A percentile compares a stretch with the other conserved stretches of the same genome.
Conservation (phyloP, 2,329 filamentous ascomycete genomes). For the Pseudogymnoascus sp. region DNA sequence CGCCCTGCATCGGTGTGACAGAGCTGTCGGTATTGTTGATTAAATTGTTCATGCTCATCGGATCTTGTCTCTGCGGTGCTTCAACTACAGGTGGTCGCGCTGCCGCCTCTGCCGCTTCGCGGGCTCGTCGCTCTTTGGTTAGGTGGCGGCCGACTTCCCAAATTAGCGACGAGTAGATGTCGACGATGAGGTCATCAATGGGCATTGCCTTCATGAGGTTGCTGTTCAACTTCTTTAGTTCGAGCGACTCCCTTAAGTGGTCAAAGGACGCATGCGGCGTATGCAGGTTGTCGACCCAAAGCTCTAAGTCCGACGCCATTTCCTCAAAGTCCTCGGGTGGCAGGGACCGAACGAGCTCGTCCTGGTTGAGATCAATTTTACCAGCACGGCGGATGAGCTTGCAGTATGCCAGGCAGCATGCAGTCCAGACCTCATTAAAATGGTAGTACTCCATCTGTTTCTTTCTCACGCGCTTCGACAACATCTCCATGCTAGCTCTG, state of each 20-base stretch:
- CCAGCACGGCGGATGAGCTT: conserved; percentile 48
- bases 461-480: conserved; percentile 56
- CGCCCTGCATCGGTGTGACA: not conserved
- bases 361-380: conserved; percentile 50
- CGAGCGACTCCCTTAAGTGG: conserved; percentile 56
- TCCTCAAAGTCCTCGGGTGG: conserved; percentile 56
- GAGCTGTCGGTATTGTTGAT: conserved; percentile 26
- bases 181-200: conserved; percentile 90
- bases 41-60: conserved; percentile 27
- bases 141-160: conserved; percentile 48
- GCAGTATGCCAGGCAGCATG: conserved; percentile 26
- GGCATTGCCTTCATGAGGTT: conserved; percentile 75
- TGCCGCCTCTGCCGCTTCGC: conserved; percentile 21
- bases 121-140: conserved; percentile 37
- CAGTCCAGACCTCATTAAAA: conserved; percentile 23
- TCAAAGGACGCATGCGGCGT: conserved; percentile 46
- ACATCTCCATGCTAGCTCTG: conserved; percentile 51
- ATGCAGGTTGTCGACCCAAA: conserved; percentile 45
- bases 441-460: conserved; percentile 46
- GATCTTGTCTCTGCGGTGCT: conserved; percentile 15
- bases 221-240: conserved; percentile 73
- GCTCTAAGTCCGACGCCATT: conserved; percentile 51
- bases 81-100: not conserved
- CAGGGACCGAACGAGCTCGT: conserved; percentile 59
- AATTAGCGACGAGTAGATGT: conserved; percentile 77